phyloP scores from a whole-genome alignment of 495 filamentous ascomycete species.

The Aspergillus incahuasiensis region DNA sequence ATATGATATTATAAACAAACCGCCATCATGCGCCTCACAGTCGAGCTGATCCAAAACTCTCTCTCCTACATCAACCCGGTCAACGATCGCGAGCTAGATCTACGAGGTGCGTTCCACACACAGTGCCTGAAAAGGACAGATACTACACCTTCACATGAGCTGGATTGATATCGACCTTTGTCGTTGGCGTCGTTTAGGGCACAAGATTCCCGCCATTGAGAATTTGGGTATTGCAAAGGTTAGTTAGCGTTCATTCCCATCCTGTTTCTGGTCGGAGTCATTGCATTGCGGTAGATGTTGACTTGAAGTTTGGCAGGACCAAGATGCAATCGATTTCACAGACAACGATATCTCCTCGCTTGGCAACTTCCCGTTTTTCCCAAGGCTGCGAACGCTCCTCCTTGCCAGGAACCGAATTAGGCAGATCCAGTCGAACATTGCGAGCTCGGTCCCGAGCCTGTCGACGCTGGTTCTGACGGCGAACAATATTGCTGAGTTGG shows the following conservation, averaged over 20 bases:
- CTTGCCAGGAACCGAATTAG: constrained; percentile 84
- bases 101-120: constrained; percentile 83
- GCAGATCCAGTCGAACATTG: constrained; percentile 69
- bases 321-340: constrained; percentile 96
- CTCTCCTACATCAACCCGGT: constrained; percentile 96
- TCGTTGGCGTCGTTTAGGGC: constrained; percentile 64
- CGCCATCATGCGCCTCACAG: constrained; percentile 81
- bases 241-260: constrained; percentile 21
- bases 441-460: constrained; percentile 71
- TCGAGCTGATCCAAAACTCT: constrained; percentile 85
- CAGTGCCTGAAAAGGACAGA: constrained; percentile 84
- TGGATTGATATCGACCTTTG: constrained; percentile 73
- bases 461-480: constrained; percentile 70
- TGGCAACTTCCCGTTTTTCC: constrained; percentile 90
- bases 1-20: neutral
- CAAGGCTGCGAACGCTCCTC: constrained; percentile 78
- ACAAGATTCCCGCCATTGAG: constrained; percentile 96
- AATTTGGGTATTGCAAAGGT: constrained; percentile 95
- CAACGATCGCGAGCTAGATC: constrained; percentile 96
- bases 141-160: constrained; percentile 83
- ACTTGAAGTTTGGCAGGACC: constrained; percentile 44
- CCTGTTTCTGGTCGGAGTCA: neutral
- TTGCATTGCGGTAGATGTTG: constrained; percentile 7
- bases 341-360: constrained; percentile 93
- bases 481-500: constrained; percentile 72